Evolutionary conservation across 495 filamentous ascomycete genomes (phyloP).

Genomic region (Penicillium cosmopolitanum): DNA sequence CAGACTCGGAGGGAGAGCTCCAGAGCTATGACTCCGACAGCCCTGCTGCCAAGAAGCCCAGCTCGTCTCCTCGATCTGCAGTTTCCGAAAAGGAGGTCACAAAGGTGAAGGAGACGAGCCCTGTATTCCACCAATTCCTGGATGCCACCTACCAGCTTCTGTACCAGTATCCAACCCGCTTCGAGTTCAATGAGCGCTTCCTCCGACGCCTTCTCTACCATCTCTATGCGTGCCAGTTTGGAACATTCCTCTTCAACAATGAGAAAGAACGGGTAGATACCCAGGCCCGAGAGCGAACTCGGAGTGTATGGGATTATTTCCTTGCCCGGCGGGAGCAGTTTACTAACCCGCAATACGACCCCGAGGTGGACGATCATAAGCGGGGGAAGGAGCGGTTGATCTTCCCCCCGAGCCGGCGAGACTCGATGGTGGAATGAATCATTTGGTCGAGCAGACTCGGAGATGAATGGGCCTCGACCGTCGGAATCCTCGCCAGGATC

Average conservation of each 20-base stretch:
- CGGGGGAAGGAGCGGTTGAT: slow-evolving; percentile 81
- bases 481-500: slow-evolving; percentile 18
- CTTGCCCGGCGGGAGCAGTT: slow-evolving; percentile 77
- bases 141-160: slow-evolving; percentile 93
- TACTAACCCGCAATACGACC: slow-evolving; percentile 76
- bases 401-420: slow-evolving; percentile 70
- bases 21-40: slow-evolving; percentile 56
- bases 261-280: slow-evolving; percentile 87
- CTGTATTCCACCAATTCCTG: slow-evolving; percentile 97
- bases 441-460: slow-evolving; percentile 81
- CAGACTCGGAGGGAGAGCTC: slow-evolving; percentile 64
- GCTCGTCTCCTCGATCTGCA: slow-evolving; percentile 39
- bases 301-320: slow-evolving; percentile 96
- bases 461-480: slow-evolving; percentile 80
- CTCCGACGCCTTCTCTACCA: slow-evolving; percentile 90
- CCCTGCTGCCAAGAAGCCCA: slow-evolving; percentile 46
- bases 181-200: slow-evolving; percentile 97
- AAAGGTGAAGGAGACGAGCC: slow-evolving; percentile 84
- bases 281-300: slow-evolving; percentile 69
- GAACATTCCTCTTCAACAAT: slow-evolving; percentile 93
- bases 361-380: slow-evolving; percentile 73
- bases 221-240: slow-evolving; percentile 94
- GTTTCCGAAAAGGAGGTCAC: slow-evolving; percentile 58
- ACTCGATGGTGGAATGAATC: slow-evolving; percentile 91
- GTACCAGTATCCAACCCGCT: slow-evolving; percentile 83